Percentiles rank a stretch among this genome's conserved stretches.
Conservation (phyloP, 768 basidiomycete genomes). For the Lactifluus rugatus region DNA sequence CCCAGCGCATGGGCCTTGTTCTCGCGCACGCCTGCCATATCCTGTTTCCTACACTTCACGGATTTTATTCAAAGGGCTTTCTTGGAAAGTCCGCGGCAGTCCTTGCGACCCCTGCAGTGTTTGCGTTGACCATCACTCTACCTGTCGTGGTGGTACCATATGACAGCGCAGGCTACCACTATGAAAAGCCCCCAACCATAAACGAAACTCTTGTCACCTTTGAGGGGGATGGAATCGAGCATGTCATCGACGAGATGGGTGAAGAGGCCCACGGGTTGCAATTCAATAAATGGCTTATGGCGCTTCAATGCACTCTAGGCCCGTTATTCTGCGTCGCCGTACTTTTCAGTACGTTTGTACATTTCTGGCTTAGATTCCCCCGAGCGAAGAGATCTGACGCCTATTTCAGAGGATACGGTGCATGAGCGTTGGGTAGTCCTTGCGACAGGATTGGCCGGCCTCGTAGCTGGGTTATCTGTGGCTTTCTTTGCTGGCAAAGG, state of each 20-base stretch:
- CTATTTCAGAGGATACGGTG: slow-evolving; percentile 34
- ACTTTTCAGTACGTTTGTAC: slow-evolving; percentile 55
- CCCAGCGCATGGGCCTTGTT: slow-evolving; percentile 29
- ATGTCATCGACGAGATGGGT: slow-evolving; percentile 59
- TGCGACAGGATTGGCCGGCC: slow-evolving; percentile 45
- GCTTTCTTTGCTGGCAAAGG: slow-evolving; percentile 52
- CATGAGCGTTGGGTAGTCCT: slow-evolving; percentile 44
- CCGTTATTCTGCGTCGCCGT: slow-evolving; percentile 69
- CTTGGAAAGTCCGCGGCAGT: slow-evolving; percentile 64
- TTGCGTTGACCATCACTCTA: slow-evolving; percentile 78
- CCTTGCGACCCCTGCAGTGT: slow-evolving; percentile 79
- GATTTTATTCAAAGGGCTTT: slow-evolving; percentile 60
- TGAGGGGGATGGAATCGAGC: slow-evolving; percentile 66
- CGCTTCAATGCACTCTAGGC: slow-evolving; percentile 72
- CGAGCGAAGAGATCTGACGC: background rate
- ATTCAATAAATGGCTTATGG: slow-evolving; percentile 79
- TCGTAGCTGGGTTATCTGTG: slow-evolving; percentile 45
- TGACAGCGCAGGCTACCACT: slow-evolving; percentile 23
- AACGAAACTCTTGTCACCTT: slow-evolving; percentile 52
- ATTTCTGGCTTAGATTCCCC: background rate
- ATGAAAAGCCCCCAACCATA: slow-evolving; percentile 33
- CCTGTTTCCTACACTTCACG: slow-evolving; percentile 78
- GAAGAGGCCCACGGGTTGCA: slow-evolving; percentile 56
- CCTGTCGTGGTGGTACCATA: slow-evolving; percentile 77
- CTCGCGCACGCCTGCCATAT: slow-evolving; percentile 43